Conservation (phyloP, 1,284 basidiomycete genomes). For the Entoloma clypeatum region DNA sequence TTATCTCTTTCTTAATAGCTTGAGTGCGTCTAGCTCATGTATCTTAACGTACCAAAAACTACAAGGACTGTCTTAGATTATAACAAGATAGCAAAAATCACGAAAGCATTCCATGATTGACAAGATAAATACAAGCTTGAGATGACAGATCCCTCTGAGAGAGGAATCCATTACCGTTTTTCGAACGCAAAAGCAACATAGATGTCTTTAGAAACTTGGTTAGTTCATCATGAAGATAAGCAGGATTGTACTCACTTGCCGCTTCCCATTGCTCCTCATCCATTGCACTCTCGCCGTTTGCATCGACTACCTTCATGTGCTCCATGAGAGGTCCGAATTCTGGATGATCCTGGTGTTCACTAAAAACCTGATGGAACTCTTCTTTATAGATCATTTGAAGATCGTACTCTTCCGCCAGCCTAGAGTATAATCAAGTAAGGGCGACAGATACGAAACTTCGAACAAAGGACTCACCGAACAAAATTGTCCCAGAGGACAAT, state of each 20-base stretch:
- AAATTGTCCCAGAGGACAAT: slow-evolving; percentile 95
- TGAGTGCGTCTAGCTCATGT: no score
- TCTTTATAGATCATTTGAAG: slow-evolving; percentile 76
- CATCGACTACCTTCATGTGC: slow-evolving; percentile 86
- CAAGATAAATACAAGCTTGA: neutral
- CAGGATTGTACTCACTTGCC: slow-evolving; percentile 66
- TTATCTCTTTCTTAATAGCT: no score
- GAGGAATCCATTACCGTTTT: slow-evolving; percentile 43
- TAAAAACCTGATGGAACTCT: slow-evolving; percentile 86
- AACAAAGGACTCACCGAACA: slow-evolving; percentile 56
- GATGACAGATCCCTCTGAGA: neutral
- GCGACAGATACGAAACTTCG: slow-evolving; percentile 7
- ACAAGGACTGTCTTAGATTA: neutral
- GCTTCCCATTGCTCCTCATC: slow-evolving; percentile 94
- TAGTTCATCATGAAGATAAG: slow-evolving; percentile 1
- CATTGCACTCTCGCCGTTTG: slow-evolving; percentile 84
- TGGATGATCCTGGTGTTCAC: slow-evolving; percentile 68
- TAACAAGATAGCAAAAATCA: neutral
- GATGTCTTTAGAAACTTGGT: slow-evolving; percentile 50
- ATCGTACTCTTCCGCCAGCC: slow-evolving; percentile 82
- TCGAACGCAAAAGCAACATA: slow-evolving; percentile 83
- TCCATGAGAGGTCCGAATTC: slow-evolving; percentile 80
- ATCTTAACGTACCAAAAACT: no score
- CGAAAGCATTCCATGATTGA: neutral
- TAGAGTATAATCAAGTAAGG: slow-evolving; percentile 29